Evolutionary conservation across 495 filamentous ascomycete genomes (phyloP).

Genomic region (Margaritispora aquatica): DNA sequence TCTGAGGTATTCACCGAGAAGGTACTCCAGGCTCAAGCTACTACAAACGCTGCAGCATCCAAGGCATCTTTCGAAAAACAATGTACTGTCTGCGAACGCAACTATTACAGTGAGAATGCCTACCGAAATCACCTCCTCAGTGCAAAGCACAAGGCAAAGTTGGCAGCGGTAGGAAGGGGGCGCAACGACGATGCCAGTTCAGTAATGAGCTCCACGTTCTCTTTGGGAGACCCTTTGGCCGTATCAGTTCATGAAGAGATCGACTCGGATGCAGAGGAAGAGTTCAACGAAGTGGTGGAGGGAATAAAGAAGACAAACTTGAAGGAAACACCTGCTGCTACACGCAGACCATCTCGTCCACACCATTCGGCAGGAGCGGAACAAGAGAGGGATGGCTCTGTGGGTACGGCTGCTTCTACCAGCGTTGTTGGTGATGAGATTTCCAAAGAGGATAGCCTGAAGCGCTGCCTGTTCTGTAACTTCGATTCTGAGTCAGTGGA

Average conservation of each 20-base stretch:
- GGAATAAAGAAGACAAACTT: slow-evolving; percentile 68
- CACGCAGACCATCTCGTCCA: slow-evolving; percentile 23
- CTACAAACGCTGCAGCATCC: slow-evolving; percentile 73
- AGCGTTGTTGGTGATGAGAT: slow-evolving; percentile 24
- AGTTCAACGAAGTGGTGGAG: slow-evolving; percentile 74
- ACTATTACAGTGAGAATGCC: slow-evolving; percentile 93
- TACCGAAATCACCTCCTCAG: slow-evolving; percentile 89
- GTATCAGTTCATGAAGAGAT: slow-evolving; percentile 30
- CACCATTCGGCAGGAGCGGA: slow-evolving; percentile 25
- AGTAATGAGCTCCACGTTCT: slow-evolving; percentile 85
- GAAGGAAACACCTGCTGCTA: slow-evolving; percentile 39
- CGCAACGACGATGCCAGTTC: slow-evolving; percentile 70
- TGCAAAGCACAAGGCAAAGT: slow-evolving; percentile 77
- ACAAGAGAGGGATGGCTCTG: slow-evolving; percentile 12
- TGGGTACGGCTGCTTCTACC: slow-evolving; percentile 14
- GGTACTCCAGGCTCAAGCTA: slow-evolving; percentile 86
- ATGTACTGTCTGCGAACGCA: slow-evolving; percentile 81
- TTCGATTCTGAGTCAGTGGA: slow-evolving; percentile 63
- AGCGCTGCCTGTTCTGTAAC: slow-evolving; percentile 87
- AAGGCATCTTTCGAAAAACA: slow-evolving; percentile 83
- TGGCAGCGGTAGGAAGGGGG: slow-evolving; percentile 30
- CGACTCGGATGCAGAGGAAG: slow-evolving; percentile 54
- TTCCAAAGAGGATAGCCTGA: slow-evolving; percentile 38
- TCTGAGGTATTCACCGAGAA: slow-evolving; percentile 95
- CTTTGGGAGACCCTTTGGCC: slow-evolving; percentile 58